A percentile compares a stretch with the other conserved stretches of the same genome.
phyloP scores from a whole-genome alignment of 192 early-diverging fungal genomes.

The Podila epigama region DNA sequence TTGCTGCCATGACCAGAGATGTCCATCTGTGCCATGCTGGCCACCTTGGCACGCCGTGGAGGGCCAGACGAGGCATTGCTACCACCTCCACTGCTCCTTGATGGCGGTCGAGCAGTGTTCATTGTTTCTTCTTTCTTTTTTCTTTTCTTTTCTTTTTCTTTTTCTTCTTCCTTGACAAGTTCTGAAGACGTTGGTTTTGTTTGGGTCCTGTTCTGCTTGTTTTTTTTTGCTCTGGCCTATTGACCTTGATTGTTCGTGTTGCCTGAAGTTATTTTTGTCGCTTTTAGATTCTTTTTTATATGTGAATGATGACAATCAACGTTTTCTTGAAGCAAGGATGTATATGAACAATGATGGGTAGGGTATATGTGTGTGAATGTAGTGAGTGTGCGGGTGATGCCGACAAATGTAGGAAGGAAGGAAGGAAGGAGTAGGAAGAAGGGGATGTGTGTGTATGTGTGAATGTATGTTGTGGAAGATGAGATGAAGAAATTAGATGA shows the following conservation, averaged over 20 bases:
- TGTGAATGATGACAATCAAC: not conserved
- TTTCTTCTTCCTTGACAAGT: not conserved
- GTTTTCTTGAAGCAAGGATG: not conserved
- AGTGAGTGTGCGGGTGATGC: not conserved
- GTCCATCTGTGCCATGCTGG: conserved; percentile 26
- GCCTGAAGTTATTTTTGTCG: not conserved
- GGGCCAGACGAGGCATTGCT: not conserved
- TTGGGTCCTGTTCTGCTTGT: not conserved
- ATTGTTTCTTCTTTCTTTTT: not conserved
- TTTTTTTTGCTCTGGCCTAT: too few species aligned
- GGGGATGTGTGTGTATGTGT: not conserved
- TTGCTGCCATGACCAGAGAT: conserved; percentile 10
- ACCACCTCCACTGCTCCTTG: not conserved
- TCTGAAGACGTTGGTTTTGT: not conserved
- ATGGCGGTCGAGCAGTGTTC: not conserved
- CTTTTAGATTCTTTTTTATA: too few species aligned
- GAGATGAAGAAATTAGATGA: too few species aligned
- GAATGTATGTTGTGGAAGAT: not conserved
- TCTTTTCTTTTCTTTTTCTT: not conserved
- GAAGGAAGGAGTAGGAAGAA: too few species aligned
- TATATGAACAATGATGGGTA: not conserved
- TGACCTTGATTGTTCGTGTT: not conserved
- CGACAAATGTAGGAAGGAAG: not conserved
- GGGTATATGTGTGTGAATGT: not conserved
- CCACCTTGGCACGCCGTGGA: conserved; percentile 25